Evolutionary conservation across 116 monocot genomes (phyloP), one percentile per base, ranked within the genome.

Genomic region (Papilionanthe hybrid): DNA sequence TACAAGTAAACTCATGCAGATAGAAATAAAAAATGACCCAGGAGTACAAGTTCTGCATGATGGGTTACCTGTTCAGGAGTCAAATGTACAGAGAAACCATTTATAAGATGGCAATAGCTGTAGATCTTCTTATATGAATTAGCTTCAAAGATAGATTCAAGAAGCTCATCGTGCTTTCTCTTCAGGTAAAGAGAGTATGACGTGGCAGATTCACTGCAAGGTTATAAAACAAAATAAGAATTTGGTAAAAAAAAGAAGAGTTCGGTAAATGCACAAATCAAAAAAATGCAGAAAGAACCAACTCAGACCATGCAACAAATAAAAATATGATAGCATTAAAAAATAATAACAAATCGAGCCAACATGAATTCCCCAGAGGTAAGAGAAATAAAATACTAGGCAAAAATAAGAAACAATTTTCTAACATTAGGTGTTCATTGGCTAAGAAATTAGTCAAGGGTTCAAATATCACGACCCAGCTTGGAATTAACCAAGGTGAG

Each of bases 41-140:
- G 18, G 48, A 29, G 55, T 29, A 65, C 28, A 56, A 43, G 66
- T 28, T 11, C 5, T 72, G 15, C 42, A 72, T 7, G 83, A 60
- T 22, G 66, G 77, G 69, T 22, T 87, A 92, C 93, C 92, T 97
- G 92, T 75, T 92, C 89, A 69, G 86, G 84, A 71, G 91, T 88
- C 86, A 89, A 76, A 77, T 97, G 97, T 77, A 92, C 84, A 41
- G 94, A 88, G 82, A 97, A 97, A 45, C 92, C 97, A 90, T 97
- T 97, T 25, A 97, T 81, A 75, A 97, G 92, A 86, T 97, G 97
- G 29, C 85, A 82, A 72, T 94, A 97, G 80, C 94, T 94, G 77
- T 97, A 97, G 0, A 97, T 83, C 78, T 97, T 97, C 77, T 80
- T 84, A 78, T 97, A 94, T 42, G 88, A 91, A 45, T 94, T 91